Conservation (phyloP, 257 asterid species). For the Solanum chiquidenum region DNA sequence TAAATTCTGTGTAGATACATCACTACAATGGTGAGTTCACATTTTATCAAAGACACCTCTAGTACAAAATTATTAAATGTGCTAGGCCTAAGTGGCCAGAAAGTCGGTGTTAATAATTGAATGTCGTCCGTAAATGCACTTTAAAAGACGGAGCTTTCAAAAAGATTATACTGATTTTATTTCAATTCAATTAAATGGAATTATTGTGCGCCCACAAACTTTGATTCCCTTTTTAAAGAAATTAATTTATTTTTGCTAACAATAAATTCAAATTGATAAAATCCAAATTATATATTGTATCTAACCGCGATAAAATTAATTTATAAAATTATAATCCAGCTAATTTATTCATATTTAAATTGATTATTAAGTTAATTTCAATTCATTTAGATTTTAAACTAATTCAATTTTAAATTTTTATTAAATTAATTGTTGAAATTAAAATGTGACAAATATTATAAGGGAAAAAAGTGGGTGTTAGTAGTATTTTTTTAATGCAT, state of each 20-base stretch:
- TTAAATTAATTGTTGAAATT: neutral
- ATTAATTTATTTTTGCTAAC: neutral
- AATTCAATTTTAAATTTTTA: neutral
- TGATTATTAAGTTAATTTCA: neutral
- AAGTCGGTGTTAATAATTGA: neutral
- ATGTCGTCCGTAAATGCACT: neutral
- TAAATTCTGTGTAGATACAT: too few species aligned
- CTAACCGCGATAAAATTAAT: neutral
- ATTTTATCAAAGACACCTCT: too few species aligned
- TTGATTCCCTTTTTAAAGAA: neutral
- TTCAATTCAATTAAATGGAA: neutral
- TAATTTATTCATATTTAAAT: neutral
- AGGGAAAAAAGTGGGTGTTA: neutral
- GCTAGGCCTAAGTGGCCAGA: neutral
- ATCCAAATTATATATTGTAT: neutral
- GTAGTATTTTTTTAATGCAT: neutral
- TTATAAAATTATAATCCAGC: neutral
- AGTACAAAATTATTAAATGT: neutral
- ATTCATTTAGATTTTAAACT: neutral
- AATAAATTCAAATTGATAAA: neutral
- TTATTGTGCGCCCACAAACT: neutral
- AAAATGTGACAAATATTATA: neutral
- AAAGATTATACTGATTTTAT: neutral
- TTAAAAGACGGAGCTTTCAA: neutral
- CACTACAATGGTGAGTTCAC: too few species aligned